Evolutionary conservation across 768 basidiomycete genomes (phyloP).

Genomic region (Hygrocybe punicea): DNA sequence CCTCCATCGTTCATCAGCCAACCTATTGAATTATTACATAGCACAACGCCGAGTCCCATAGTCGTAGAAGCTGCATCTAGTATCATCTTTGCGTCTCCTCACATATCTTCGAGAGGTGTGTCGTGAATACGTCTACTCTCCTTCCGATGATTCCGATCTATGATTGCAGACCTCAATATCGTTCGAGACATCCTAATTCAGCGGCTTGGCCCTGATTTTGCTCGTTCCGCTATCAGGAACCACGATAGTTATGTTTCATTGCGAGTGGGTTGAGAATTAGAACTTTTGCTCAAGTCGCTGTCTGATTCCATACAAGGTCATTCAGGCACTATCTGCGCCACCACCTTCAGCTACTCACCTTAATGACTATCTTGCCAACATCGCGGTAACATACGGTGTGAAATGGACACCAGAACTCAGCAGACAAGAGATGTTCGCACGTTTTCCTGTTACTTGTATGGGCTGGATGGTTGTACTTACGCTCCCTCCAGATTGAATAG

Average conservation of each 20-base stretch:
- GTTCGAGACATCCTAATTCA: slow-evolving; percentile 55
- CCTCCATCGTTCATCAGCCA: neutral
- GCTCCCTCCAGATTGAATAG: slow-evolving; percentile 43
- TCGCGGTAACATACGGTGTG: slow-evolving; percentile 52
- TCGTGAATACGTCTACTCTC: neutral
- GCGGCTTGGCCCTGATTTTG: slow-evolving; percentile 56
- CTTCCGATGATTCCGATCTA: neutral
- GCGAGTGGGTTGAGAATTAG: slow-evolving; percentile 33
- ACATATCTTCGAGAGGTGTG: slow-evolving; percentile 57
- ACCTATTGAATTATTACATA: slow-evolving; percentile 17
- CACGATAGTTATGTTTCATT: slow-evolving; percentile 53
- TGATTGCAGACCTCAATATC: slow-evolving; percentile 49
- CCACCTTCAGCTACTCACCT: slow-evolving; percentile 55
- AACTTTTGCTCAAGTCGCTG: neutral
- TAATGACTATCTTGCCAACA: slow-evolving; percentile 51
- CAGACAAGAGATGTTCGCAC: slow-evolving; percentile 56
- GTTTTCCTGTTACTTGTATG: neutral
- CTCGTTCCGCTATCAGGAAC: slow-evolving; percentile 49
- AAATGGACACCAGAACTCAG: slow-evolving; percentile 61
- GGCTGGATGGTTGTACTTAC: neutral
- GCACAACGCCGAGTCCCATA: slow-evolving; percentile 45
- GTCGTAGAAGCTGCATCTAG: slow-evolving; percentile 67
- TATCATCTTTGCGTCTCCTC: slow-evolving; percentile 59
- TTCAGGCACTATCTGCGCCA: slow-evolving; percentile 50
- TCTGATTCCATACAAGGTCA: slow-evolving; percentile 36